Evolutionary conservation across 2,329 filamentous ascomycete species (phyloP).

Genomic region (Bipolaris cookei): DNA sequence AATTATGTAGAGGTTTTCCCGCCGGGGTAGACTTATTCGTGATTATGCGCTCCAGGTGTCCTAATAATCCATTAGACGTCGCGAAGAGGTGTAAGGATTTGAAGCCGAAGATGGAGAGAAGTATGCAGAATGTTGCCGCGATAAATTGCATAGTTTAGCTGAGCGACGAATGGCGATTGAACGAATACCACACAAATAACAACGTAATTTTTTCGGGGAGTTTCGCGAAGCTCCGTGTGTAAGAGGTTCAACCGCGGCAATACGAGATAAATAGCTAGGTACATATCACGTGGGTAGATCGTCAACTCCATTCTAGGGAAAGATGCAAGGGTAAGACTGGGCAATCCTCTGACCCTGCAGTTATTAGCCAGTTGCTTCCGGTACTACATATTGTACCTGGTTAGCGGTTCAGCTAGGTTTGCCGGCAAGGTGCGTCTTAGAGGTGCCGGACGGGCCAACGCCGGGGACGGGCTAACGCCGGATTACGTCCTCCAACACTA

Average conservation of each 20-base stretch:
- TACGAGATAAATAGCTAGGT: too few species aligned
- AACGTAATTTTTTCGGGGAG: too few species aligned
- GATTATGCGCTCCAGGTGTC: neutral
- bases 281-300: too few species aligned
- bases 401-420: neutral
- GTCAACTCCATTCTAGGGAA: neutral
- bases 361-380: neutral
- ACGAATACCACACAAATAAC: too few species aligned
- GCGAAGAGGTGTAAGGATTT: constrained; percentile 1
- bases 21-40: neutral
- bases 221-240: too few species aligned
- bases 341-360: neutral
- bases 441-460: too few species aligned
- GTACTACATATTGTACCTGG: neutral
- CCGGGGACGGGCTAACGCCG: too few species aligned
- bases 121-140: neutral
- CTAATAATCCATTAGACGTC: neutral
- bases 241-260: neutral
- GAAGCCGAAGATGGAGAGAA: neutral
- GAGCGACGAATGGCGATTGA: neutral
- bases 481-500: too few species aligned
- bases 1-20: neutral
- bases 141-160: neutral
- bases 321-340: neutral
- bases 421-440: too few species aligned